These are phyloP conservation scores for Avena sativa DNA, from an alignment of 176 grass and related monocot species.

Conservation along the genomic window DNA sequence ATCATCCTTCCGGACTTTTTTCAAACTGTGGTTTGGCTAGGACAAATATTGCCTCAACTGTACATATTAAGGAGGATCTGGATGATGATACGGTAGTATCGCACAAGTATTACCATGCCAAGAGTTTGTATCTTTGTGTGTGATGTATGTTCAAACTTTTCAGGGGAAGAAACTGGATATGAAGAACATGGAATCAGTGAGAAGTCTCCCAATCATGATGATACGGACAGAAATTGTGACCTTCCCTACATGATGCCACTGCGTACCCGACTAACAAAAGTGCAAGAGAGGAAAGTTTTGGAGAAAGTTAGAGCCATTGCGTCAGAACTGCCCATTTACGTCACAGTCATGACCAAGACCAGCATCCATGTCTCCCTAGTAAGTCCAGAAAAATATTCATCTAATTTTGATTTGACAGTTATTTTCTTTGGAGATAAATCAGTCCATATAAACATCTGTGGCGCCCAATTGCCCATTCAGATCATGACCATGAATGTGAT, in stretches of 20 bases:
- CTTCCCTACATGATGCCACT: not conserved
- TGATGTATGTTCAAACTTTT: not conserved
- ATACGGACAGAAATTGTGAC: not conserved
- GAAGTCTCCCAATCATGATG: not conserved
- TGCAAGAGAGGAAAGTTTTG: not conserved
- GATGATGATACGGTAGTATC: not conserved
- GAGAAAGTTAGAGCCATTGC: not conserved
- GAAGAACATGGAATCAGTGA: not conserved
- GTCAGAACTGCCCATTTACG: slow-evolving; percentile 1
- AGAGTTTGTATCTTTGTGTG: not conserved
- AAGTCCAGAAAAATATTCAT: not conserved
- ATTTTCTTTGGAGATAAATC: not conserved
- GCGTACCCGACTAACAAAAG: not conserved
- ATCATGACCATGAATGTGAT: not conserved
- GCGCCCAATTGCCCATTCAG: not conserved
- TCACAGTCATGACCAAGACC: not conserved
- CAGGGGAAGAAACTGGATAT: slow-evolving; percentile 13
- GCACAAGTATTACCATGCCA: not conserved
- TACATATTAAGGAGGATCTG: not conserved
- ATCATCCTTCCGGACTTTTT: not conserved
- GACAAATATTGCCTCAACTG: not conserved
- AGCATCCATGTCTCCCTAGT: not conserved
- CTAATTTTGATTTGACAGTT: not conserved
- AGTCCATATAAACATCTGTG: not conserved
- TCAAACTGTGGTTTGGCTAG: not conserved